Evolutionary conservation across 192 early-diverging fungal genomes (phyloP).

Genomic region (Paraglomus occultum): DNA sequence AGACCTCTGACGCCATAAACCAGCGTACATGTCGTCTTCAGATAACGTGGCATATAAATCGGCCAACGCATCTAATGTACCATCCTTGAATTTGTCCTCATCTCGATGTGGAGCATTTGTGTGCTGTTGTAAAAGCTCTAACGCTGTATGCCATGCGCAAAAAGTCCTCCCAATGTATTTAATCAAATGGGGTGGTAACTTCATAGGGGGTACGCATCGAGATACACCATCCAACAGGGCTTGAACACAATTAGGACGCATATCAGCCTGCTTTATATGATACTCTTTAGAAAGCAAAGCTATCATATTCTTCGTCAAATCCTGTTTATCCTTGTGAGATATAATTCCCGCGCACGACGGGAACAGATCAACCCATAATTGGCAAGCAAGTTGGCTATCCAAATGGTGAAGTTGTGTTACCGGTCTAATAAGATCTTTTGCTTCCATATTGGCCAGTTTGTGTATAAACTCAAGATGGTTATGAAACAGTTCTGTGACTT

Average conservation of each 20-base stretch:
- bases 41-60: slow-evolving; percentile 81
- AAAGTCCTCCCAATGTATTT: slow-evolving; percentile 89
- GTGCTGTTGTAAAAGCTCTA: slow-evolving; percentile 78
- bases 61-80: slow-evolving; percentile 84
- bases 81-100: slow-evolving; percentile 84
- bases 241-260: slow-evolving; percentile 94
- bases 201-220: slow-evolving; percentile 65
- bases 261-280: slow-evolving; percentile 73
- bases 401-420: slow-evolving; percentile 68
- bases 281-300: slow-evolving; percentile 88
- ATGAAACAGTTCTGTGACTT: slow-evolving; percentile 43
- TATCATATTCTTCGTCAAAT: slow-evolving; percentile 79
- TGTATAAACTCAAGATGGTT: slow-evolving; percentile 65
- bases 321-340: slow-evolving; percentile 73
- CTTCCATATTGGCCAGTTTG: slow-evolving; percentile 49
- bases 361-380: slow-evolving; percentile 84
- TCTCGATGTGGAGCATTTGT: slow-evolving; percentile 59
- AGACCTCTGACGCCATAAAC: slow-evolving; percentile 87
- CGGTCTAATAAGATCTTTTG: slow-evolving; percentile 50
- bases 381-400: slow-evolving; percentile 63
- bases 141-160: slow-evolving; percentile 88
- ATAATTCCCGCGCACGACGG: slow-evolving; percentile 80
- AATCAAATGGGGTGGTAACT: slow-evolving; percentile 90
- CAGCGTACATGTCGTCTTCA: slow-evolving; percentile 93
- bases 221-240: slow-evolving; percentile 86